These are phyloP conservation scores for Ophiostoma ips DNA, from an alignment of 2,329 filamentous ascomycete species.

Conservation along the genomic window DNA sequence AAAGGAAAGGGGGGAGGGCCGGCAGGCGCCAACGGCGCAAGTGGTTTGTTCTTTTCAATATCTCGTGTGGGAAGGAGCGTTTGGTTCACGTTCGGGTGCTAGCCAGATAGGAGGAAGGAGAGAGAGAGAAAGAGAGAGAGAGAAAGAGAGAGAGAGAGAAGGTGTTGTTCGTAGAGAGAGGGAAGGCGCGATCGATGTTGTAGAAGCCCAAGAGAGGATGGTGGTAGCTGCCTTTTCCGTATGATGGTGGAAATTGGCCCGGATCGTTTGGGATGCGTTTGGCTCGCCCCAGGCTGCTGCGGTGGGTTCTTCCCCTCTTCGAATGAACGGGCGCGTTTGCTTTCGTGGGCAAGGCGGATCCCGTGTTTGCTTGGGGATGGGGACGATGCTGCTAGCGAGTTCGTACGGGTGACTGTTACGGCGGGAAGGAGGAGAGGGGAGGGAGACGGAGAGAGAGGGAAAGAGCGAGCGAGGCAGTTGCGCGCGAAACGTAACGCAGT, in stretches of 20 bases:
- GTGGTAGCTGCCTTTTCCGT: neutral
- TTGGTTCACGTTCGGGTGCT: neutral
- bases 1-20: neutral
- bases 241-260: too few species aligned
- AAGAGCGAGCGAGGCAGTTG: slow-evolving; percentile 3
- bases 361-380: too few species aligned
- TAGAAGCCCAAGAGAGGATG: neutral
- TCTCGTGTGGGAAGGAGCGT: neutral
- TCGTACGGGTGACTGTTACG: too few species aligned
- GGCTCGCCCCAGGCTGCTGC: too few species aligned
- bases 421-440: neutral
- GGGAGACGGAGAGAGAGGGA: neutral
- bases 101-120: too few species aligned
- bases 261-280: too few species aligned
- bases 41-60: neutral
- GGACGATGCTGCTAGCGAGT: too few species aligned
- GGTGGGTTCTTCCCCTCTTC: too few species aligned
- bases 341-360: too few species aligned
- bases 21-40: slow-evolving; percentile 10
- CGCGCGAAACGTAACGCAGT: neutral
- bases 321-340: too few species aligned
- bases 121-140: too few species aligned
- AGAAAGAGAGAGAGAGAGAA: too few species aligned
- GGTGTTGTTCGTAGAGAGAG: neutral
- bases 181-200: slow-evolving; percentile 2